phyloP scores from a whole-genome alignment of 2,329 filamentous ascomycete genomes.

The Fusarium devonianum region DNA sequence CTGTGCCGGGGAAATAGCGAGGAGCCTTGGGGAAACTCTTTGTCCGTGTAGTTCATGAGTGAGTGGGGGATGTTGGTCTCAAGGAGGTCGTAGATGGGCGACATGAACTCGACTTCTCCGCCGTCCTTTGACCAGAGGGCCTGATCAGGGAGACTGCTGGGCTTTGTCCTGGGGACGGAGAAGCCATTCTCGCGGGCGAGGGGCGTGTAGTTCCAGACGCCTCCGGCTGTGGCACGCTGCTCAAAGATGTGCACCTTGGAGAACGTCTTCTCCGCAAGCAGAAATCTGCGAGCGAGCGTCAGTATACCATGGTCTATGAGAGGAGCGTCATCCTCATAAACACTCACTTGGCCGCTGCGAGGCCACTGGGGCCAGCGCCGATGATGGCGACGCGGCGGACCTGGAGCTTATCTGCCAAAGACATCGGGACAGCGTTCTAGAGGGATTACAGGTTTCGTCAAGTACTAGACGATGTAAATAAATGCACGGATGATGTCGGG shows the following conservation, averaged over 20 bases:
- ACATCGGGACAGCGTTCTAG: slow-evolving; percentile 21
- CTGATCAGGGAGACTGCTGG: slow-evolving; percentile 53
- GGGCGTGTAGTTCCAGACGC: slow-evolving; percentile 74
- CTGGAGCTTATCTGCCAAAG: slow-evolving; percentile 36
- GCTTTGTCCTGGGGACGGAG: slow-evolving; percentile 42
- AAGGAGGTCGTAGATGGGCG: slow-evolving; percentile 73
- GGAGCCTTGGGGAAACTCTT: slow-evolving; percentile 61
- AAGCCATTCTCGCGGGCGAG: slow-evolving; percentile 38
- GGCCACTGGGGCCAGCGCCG: slow-evolving; percentile 74
- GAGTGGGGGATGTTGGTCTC: slow-evolving; percentile 79
- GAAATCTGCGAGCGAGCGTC: slow-evolving; percentile 59
- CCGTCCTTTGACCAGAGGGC: slow-evolving; percentile 40
- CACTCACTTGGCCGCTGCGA: slow-evolving; percentile 62
- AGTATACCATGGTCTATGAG: background rate
- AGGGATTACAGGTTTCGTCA: background rate
- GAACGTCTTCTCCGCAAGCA: slow-evolving; percentile 69
- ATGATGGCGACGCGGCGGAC: slow-evolving; percentile 69
- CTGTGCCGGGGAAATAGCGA: slow-evolving; percentile 73
- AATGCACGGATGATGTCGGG: background rate
- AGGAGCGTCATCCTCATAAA: too few species aligned
- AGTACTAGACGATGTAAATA: background rate
- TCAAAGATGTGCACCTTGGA: slow-evolving; percentile 73
- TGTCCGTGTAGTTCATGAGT: slow-evolving; percentile 74
- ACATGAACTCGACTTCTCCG: slow-evolving; percentile 62
- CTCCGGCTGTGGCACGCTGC: slow-evolving; percentile 69